A percentile compares a stretch with the other conserved stretches of the same genome.
Evolutionary conservation across 345 rosid genomes (phyloP).

Genomic region (Fremontodendron californicum): DNA sequence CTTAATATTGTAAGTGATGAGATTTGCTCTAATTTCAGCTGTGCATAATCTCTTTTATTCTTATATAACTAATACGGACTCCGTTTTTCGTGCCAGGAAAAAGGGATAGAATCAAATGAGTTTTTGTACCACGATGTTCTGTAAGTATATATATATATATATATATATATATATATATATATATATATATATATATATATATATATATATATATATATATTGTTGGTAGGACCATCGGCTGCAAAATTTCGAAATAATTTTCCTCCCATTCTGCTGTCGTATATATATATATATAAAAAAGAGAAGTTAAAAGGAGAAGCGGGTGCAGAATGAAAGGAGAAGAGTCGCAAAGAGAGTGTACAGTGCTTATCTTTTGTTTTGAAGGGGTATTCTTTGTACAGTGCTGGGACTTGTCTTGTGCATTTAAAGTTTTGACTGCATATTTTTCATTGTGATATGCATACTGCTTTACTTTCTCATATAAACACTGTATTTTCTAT

Average conservation of each 20-base stretch:
- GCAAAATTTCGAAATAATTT: conserved; percentile 3
- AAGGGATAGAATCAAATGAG: neutral
- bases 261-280: neutral
- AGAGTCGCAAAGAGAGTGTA: neutral
- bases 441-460: neutral
- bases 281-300: conserved; percentile 23
- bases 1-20: conserved; percentile 25
- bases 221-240: neutral
- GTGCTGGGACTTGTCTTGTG: neutral
- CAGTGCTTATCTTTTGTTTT: neutral
- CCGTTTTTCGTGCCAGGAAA: neutral
- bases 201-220: neutral
- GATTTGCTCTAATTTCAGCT: neutral
- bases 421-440: neutral
- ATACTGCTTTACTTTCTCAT: neutral
- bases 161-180: neutral
- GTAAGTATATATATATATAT: neutral
- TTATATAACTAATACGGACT: neutral
- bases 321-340: neutral
- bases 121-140: neutral
- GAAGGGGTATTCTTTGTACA: neutral
- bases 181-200: neutral
- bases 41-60: neutral
- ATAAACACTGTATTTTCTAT: neutral
- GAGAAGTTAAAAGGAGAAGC: neutral